Conservation (phyloP, 2,329 filamentous ascomycete species). For the Ploettnerulaceae sp. region DNA sequence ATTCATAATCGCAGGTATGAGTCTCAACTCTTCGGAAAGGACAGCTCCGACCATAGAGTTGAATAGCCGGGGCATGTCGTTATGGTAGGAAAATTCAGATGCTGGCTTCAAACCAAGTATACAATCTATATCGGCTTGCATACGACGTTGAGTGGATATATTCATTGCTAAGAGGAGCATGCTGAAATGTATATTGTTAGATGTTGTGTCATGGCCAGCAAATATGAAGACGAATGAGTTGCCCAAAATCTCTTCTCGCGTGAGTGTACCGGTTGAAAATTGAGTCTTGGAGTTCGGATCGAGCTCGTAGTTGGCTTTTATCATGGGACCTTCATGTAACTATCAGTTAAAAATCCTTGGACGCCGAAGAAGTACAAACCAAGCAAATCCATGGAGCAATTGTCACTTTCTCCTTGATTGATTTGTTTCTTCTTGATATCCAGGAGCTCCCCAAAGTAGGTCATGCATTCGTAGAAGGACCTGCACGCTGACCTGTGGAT, state of each 20-base stretch:
- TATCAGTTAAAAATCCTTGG: conserved; percentile 3
- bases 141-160: conserved; percentile 47
- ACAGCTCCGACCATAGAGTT: conserved; percentile 27
- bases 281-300: not conserved
- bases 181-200: conserved; percentile 66
- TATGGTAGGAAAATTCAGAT: conserved; percentile 33
- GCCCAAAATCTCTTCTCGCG: conserved; percentile 60
- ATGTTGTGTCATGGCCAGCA: conserved; percentile 74
- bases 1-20: conserved; percentile 48
- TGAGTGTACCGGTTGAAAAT: conserved; percentile 35
- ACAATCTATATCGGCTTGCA: conserved; percentile 56
- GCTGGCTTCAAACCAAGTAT: conserved; percentile 26
- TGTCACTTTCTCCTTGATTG: conserved; percentile 20
- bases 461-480: conserved; percentile 43
- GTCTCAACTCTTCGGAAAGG: conserved; percentile 48
- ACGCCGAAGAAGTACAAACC: conserved; percentile 5
- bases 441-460: conserved; percentile 49
- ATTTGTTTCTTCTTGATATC: conserved; percentile 30
- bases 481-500: conserved; percentile 38
- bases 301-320: conserved; percentile 19
- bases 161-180: conserved; percentile 62
- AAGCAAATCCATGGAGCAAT: conserved; percentile 27
- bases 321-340: conserved; percentile 21
- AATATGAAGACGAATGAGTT: conserved; percentile 64
- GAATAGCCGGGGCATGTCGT: conserved; percentile 37